phyloP scores from a whole-genome alignment of 768 basidiomycete species.

The Rhodotorula graminis region DNA sequence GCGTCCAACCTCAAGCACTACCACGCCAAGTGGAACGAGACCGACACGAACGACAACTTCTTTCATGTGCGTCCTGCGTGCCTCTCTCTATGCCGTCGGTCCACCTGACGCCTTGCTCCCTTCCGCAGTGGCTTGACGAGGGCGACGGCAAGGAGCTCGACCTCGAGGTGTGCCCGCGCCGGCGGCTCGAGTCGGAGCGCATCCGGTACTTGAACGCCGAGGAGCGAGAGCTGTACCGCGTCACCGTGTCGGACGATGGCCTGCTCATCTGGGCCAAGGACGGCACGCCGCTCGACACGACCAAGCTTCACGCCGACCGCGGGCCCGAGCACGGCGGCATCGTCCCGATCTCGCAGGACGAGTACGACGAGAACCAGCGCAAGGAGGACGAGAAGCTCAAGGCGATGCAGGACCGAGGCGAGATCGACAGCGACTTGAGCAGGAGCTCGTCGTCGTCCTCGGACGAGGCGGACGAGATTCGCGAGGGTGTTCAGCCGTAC shows the following conservation, averaged over 20 bases:
- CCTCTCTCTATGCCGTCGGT: neutral
- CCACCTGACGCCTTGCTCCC: too few relatives aligned
- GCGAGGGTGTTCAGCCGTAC: slow-evolving; percentile 18
- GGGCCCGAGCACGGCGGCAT: slow-evolving; percentile 45
- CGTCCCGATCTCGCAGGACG: slow-evolving; percentile 43
- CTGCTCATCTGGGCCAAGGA: slow-evolving; percentile 38
- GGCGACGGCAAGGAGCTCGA: slow-evolving; percentile 47
- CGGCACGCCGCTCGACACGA: slow-evolving; percentile 43
- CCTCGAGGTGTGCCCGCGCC: slow-evolving; percentile 45
- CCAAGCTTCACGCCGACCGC: slow-evolving; percentile 40
- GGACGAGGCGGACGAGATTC: slow-evolving; percentile 23
- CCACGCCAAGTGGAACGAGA: slow-evolving; percentile 45
- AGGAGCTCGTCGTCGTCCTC: slow-evolving; percentile 14
- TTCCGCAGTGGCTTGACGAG: slow-evolving; percentile 45
- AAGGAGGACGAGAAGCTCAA: slow-evolving; percentile 38
- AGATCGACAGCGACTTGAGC: slow-evolving; percentile 4
- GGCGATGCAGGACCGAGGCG: slow-evolving; percentile 14
- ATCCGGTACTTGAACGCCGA: slow-evolving; percentile 45
- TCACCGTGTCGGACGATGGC: slow-evolving; percentile 44
- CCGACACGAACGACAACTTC: slow-evolving; percentile 48
- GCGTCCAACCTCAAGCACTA: slow-evolving; percentile 38
- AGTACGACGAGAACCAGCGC: slow-evolving; percentile 37
- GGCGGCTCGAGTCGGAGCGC: slow-evolving; percentile 46
- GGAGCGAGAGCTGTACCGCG: slow-evolving; percentile 47
- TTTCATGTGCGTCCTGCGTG: slow-evolving; percentile 38